These are phyloP conservation scores for Penicillium robsamsonii DNA, from an alignment of 495 filamentous ascomycete genomes.

Conservation along the genomic window DNA sequence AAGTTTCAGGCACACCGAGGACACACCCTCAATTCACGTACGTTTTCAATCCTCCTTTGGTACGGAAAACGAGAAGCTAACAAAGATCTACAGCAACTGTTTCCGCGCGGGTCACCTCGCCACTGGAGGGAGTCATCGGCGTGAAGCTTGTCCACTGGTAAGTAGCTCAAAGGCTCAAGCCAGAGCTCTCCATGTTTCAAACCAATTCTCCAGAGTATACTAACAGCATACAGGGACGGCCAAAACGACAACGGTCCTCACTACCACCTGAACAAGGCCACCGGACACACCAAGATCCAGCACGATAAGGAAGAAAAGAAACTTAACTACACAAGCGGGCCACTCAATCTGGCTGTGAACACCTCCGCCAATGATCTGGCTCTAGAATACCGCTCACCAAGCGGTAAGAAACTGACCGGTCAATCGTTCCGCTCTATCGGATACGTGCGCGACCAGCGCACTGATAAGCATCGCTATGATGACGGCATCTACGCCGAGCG, in stretches of 20 bases:
- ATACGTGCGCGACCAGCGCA: slow-evolving; percentile 51
- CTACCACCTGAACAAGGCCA: slow-evolving; percentile 57
- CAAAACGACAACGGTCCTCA: slow-evolving; percentile 55
- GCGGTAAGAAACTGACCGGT: slow-evolving; percentile 52
- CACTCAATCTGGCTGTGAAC: slow-evolving; percentile 52
- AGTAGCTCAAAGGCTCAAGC: slow-evolving; percentile 15
- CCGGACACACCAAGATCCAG: slow-evolving; percentile 44
- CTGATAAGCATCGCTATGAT: slow-evolving; percentile 48
- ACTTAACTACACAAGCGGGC: slow-evolving; percentile 56
- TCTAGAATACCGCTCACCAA: slow-evolving; percentile 52
- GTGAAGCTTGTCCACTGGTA: slow-evolving; percentile 66
- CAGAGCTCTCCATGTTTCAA: background rate
- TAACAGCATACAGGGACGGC: slow-evolving; percentile 33
- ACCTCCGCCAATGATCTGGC: slow-evolving; percentile 54
- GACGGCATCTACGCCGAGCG: slow-evolving; percentile 53
- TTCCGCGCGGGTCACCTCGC: slow-evolving; percentile 47
- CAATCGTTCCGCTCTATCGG: slow-evolving; percentile 61
- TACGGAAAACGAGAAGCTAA: background rate
- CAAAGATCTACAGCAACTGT: slow-evolving; percentile 20
- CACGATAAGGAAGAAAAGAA: slow-evolving; percentile 39
- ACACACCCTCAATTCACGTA: slow-evolving; percentile 58
- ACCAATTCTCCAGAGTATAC: background rate
- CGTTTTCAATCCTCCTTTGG: slow-evolving; percentile 14
- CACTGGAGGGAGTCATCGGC: slow-evolving; percentile 58
- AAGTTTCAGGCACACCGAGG: slow-evolving; percentile 48